These are phyloP conservation scores for Clohesyomyces aquaticus DNA, from an alignment of 495 filamentous ascomycete genomes.

Conservation along the genomic window DNA sequence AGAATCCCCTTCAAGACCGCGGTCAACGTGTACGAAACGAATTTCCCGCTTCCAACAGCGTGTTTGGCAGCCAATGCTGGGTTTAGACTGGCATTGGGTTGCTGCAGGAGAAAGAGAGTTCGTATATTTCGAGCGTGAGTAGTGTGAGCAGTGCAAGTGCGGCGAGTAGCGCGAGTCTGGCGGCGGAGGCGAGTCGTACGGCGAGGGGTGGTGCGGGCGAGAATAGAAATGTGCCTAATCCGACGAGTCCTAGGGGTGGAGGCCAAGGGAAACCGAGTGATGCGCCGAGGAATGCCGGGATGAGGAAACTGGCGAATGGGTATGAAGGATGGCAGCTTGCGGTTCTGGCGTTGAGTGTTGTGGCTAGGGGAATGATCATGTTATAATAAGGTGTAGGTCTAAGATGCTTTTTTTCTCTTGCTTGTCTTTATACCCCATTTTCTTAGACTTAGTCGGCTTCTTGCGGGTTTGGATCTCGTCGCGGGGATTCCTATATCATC, in stretches of 20 bases:
- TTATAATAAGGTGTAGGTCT: not conserved
- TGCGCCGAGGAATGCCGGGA: not conserved
- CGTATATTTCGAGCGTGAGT: not conserved
- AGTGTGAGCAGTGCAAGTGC: constrained; percentile 3
- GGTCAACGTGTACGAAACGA: constrained; percentile 22
- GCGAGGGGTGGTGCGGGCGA: not conserved
- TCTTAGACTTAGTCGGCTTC: not conserved
- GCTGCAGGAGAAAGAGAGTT: not conserved
- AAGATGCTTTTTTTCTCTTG: not conserved
- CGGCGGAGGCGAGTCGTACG: not conserved
- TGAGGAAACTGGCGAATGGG: not conserved
- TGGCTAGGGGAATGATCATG: constrained; percentile 1
- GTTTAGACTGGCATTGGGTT: not conserved
- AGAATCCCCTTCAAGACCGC: constrained; percentile 9
- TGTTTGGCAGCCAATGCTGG: constrained; percentile 22
- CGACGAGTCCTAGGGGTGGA: not conserved
- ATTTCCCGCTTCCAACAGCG: constrained; percentile 19
- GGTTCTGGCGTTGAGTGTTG: not conserved
- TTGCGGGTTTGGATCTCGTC: too few relatives aligned
- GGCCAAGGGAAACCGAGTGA: not conserved
- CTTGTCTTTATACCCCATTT: not conserved
- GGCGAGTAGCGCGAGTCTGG: not conserved
- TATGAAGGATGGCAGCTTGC: not conserved
- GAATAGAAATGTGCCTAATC: not conserved
- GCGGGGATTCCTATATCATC: too few relatives aligned